These are phyloP conservation scores for Globisporangium iwayamae DNA, from an alignment of 352 stramenopile species.

Conservation along the genomic window DNA sequence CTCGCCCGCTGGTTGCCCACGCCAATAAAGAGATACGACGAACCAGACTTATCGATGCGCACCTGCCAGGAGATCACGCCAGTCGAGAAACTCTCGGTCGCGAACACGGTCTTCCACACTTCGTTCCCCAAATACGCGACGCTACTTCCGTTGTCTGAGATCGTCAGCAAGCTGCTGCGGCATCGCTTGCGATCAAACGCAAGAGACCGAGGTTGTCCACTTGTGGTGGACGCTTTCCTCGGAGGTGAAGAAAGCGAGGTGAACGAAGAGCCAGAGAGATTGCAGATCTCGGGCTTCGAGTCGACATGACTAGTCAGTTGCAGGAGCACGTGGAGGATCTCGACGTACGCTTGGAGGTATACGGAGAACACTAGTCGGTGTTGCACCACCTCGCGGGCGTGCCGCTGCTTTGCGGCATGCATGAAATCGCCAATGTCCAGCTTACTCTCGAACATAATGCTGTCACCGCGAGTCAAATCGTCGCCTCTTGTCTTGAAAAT, in stretches of 20 bases:
- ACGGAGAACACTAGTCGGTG: slow-evolving; percentile 59
- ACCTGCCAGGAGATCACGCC: slow-evolving; percentile 85
- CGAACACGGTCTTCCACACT: slow-evolving; percentile 87
- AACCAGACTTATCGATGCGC: slow-evolving; percentile 93
- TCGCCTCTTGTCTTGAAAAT: neutral
- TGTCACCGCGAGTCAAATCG: neutral
- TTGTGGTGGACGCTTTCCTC: neutral
- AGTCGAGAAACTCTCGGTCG: slow-evolving; percentile 56
- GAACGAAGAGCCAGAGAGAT: slow-evolving; percentile 9
- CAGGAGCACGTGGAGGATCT: slow-evolving; percentile 39
- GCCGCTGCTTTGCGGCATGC: slow-evolving; percentile 41
- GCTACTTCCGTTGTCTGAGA: slow-evolving; percentile 62
- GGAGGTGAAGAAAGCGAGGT: slow-evolving; percentile 2
- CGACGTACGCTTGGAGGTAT: slow-evolving; percentile 69
- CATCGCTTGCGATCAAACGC: slow-evolving; percentile 69
- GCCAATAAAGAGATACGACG: slow-evolving; percentile 97
- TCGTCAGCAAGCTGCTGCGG: slow-evolving; percentile 52
- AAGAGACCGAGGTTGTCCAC: neutral
- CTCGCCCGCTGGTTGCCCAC: slow-evolving; percentile 91
- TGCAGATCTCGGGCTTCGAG: neutral
- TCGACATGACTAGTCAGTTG: neutral
- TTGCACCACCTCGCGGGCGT: slow-evolving; percentile 54
- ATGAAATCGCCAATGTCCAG: slow-evolving; percentile 36
- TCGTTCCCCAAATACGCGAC: slow-evolving; percentile 81
- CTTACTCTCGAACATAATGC: slow-evolving; percentile 17